Evolutionary conservation across 2,329 filamentous ascomycete species (phyloP).

Genomic region (Tolypocladium tropicale): DNA sequence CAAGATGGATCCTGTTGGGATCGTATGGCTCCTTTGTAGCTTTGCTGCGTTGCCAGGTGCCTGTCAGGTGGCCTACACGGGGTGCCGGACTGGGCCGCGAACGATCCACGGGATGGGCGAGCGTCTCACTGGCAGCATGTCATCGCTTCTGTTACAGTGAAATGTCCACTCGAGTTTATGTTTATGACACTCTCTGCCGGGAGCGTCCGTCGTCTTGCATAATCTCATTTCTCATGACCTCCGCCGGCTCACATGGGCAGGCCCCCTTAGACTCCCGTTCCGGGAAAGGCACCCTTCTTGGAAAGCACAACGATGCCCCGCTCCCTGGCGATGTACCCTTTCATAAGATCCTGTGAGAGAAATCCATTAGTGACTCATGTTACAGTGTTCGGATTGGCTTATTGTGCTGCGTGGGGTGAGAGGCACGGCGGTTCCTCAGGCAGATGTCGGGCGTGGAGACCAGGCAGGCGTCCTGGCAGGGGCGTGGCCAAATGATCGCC

Average conservation of each 20-base stretch:
- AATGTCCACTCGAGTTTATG: neutral
- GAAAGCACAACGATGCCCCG: slow-evolving; percentile 84
- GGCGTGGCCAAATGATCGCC: neutral
- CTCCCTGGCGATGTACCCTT: slow-evolving; percentile 93
- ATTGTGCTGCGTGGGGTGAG: neutral
- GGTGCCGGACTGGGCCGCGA: neutral
- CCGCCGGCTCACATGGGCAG: neutral
- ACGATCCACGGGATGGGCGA: neutral
- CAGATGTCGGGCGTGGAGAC: neutral
- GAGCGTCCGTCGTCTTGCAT: neutral
- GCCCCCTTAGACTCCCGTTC: slow-evolving; percentile 57
- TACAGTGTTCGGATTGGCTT: slow-evolving; percentile 3
- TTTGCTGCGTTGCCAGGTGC: neutral
- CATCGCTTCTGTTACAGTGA: neutral
- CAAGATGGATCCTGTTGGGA: neutral
- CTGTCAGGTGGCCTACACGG: no score
- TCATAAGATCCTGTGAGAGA: slow-evolving; percentile 71
- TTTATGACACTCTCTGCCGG: neutral
- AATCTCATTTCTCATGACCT: neutral
- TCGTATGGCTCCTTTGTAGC: neutral
- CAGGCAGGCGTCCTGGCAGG: neutral
- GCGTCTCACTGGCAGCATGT: neutral
- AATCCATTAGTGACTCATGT: slow-evolving; percentile 22
- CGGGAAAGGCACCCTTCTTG: slow-evolving; percentile 87
- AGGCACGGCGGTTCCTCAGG: neutral